Evolutionary conservation across 305 asterid genomes (phyloP).

Genomic region (Fraxinus xanthoxyloides): DNA sequence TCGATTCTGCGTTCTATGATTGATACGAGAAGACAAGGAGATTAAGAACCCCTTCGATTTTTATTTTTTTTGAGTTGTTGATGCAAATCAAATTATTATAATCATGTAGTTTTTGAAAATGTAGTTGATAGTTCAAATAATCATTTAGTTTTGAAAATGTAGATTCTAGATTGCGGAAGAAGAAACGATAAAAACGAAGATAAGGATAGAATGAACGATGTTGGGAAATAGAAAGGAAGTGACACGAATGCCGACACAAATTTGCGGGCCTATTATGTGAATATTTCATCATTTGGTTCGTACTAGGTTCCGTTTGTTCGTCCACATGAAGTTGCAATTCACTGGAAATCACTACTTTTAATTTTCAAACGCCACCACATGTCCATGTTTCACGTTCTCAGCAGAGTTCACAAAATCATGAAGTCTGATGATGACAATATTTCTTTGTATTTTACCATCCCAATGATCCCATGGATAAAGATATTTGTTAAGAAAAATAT

Average conservation of each 20-base stretch:
- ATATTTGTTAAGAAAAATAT: too few relatives aligned
- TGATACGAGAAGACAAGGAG: neutral
- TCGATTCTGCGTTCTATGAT: too few relatives aligned
- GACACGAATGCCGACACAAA: neutral
- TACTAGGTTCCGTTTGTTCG: neutral
- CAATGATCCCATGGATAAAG: too few relatives aligned
- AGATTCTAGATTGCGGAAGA: neutral
- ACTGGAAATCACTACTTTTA: neutral
- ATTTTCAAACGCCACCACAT: neutral
- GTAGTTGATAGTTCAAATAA: neutral
- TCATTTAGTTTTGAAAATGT: neutral
- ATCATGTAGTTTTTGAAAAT: too few relatives aligned
- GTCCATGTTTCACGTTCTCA: neutral
- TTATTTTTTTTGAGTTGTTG: too few relatives aligned
- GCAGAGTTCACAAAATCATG: neutral
- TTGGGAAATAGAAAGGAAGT: neutral
- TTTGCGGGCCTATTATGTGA: neutral
- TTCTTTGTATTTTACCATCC: neutral
- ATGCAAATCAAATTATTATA: neutral
- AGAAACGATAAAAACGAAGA: neutral
- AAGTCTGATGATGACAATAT: neutral
- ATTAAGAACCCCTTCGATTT: too few relatives aligned
- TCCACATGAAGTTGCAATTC: neutral
- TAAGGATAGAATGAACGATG: constrained; percentile 5
- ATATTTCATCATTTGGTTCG: neutral